Percentiles rank a stretch among this genome's conserved stretches.
phyloP scores from a whole-genome alignment of 805 yeast species.

The Scheffersomyces lignosus region DNA sequence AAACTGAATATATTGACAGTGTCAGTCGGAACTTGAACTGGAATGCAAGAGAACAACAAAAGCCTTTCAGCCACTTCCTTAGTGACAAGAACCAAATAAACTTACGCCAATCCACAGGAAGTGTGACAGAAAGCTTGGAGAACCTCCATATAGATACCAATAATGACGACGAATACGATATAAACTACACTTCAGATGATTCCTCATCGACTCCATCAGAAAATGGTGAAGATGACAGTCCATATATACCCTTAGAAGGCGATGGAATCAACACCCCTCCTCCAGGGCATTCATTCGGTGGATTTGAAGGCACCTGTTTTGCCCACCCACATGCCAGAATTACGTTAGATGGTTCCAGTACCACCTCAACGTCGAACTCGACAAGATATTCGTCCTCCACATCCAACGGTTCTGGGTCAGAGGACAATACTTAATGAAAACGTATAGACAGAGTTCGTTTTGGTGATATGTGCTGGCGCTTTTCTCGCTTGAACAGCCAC shows the following conservation, averaged over 20 bases:
- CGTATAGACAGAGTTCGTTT: too few relatives aligned
- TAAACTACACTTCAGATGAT: conserved; percentile 33
- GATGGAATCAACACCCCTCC: conserved; percentile 34
- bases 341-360: conserved; percentile 12
- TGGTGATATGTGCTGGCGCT: too few relatives aligned
- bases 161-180: conserved; percentile 32
- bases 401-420: background rate
- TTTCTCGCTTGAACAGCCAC: too few relatives aligned
- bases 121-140: conserved; percentile 6
- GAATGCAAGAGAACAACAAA: conserved; percentile 89
- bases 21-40: conserved; percentile 87
- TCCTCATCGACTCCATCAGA: conserved; percentile 15
- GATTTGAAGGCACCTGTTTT: conserved; percentile 38
- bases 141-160: conserved; percentile 12
- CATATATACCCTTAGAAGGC: conserved; percentile 29
- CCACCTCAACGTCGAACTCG: background rate
- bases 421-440: too few relatives aligned
- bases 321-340: conserved; percentile 47
- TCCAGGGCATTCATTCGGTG: conserved; percentile 14
- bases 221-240: conserved; percentile 24
- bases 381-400: conserved; percentile 4
- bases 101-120: conserved; percentile 12
- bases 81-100: conserved; percentile 53
- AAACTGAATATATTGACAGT: conserved; percentile 78
- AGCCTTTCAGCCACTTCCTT: conserved; percentile 65